Evolutionary conservation across 306 rosid genomes (phyloP).

Genomic region (Pueraria montana): DNA sequence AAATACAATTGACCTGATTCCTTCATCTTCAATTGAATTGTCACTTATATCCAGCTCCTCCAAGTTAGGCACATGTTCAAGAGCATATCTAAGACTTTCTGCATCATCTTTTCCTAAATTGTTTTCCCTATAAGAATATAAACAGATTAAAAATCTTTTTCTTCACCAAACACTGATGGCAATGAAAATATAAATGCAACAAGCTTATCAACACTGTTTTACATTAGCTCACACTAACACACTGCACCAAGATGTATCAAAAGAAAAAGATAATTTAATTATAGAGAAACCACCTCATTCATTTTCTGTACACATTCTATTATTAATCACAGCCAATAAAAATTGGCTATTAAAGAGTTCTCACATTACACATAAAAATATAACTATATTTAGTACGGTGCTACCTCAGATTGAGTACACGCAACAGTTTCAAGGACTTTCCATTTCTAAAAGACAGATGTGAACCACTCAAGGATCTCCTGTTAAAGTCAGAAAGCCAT

Average conservation of each 20-base stretch:
- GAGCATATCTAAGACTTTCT: conserved; percentile 71
- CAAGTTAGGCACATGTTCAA: conserved; percentile 73
- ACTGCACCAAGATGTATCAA: conserved; percentile 36
- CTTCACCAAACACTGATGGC: conserved; percentile 25
- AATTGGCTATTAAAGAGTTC: conserved; percentile 10
- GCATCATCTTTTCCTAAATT: conserved; percentile 70
- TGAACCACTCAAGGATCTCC: conserved; percentile 51
- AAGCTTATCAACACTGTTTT: conserved; percentile 25
- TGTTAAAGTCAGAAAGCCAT: conserved; percentile 78
- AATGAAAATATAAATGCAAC: conserved; percentile 29
- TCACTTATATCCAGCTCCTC: conserved; percentile 93
- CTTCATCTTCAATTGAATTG: conserved; percentile 79
- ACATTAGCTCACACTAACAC: conserved; percentile 38
- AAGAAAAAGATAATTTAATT: conserved; percentile 14
- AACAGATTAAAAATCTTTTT: conserved; percentile 47
- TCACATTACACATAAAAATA: conserved; percentile 39
- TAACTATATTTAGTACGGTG: conserved; percentile 28
- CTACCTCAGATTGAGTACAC: conserved; percentile 87
- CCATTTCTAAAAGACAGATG: conserved; percentile 51
- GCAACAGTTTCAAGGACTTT: conserved; percentile 76
- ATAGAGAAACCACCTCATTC: conserved; percentile 17
- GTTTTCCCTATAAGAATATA: conserved; percentile 67
- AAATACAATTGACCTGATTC: conserved; percentile 72
- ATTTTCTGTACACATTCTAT: conserved; percentile 30
- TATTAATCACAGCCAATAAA: conserved; percentile 28